Conservation (phyloP, 2,329 filamentous ascomycete species). For the Ambrosiella beaveri region DNA sequence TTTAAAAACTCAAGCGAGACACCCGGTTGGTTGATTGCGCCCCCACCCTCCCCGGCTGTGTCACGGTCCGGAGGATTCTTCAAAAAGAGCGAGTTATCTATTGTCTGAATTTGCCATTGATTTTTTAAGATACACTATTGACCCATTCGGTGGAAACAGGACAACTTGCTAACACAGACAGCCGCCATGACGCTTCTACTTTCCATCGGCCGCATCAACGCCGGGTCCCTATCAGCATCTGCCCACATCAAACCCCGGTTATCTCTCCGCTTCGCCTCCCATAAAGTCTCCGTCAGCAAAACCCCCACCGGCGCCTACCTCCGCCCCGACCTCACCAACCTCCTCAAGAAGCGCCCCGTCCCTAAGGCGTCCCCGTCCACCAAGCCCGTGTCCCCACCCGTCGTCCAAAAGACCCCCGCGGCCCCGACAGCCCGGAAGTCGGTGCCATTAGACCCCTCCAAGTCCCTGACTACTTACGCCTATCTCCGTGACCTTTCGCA, state of each 20-base stretch:
- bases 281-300: not conserved
- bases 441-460: slow-evolving; percentile 7
- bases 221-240: no score
- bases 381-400: slow-evolving; percentile 5
- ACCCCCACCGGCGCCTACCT: not conserved
- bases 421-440: slow-evolving; percentile 8
- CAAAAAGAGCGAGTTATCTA: no score
- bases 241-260: not conserved
- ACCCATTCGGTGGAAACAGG: not conserved
- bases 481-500: slow-evolving; percentile 39
- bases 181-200: slow-evolving; percentile 3
- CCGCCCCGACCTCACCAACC: not conserved
- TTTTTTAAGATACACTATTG: not conserved
- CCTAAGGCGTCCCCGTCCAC: not conserved
- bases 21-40: not conserved
- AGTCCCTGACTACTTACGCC: slow-evolving; percentile 19
- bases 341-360: not conserved
- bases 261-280: not conserved
- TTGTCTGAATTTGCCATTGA: no score
- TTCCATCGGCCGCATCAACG: not conserved
- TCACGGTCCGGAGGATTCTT: no score
- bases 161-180: not conserved
- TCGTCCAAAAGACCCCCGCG: not conserved
- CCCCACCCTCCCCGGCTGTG: no score
- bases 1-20: not conserved